Base-by-base conservation (phyloP, 345 rosid genomes). In the Eucalyptus decipiens region DNA sequence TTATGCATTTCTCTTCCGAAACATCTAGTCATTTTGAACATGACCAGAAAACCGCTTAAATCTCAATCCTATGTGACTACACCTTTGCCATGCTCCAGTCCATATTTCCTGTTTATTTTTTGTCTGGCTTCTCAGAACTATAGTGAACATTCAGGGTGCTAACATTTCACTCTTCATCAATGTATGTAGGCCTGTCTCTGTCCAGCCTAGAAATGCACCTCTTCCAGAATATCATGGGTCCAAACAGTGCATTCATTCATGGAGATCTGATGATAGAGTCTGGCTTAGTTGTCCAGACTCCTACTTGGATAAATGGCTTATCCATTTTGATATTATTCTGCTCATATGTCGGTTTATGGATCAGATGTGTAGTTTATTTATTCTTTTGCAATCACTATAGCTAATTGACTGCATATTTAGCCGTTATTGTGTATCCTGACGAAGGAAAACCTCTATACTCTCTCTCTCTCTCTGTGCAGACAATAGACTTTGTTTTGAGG, bases 201-300 rank as follows among this genome's bases (percentile, higher is more conserved):
- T 95, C 90, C 95, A 96, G 60, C 96, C 96, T 40, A 97, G 97
- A 87, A 96, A 95, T 72, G 94, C 92, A 86, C 91, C 96, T 28
- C 90, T 95, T 87, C 96, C 95, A 1, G 96, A 93, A 89, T 94
- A 92, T 90, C 97, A 94, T 8, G 96, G 94, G 81, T 96, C 95
- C 96, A 91, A 92, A 96, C 95, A 10, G 88, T 95, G 86, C 92
- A 91, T 86, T 94, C 97, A 4, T 95, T 94, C 90, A 91, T 90
- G 42, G 95, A 95, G 88, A 93, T 95, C 91, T 95, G 91, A 93
- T 86, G 76, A 92, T 83, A 30, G 51, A 9, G 54, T 43, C 26
- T 40, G 40, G 69, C 80, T 85, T 24, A 30, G 52, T 49, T 83
- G 32, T 24, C 87, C 4, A 16, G 87, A 43, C 26, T 30, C 56